phyloP scores from a whole-genome alignment of 2,329 filamentous ascomycete genomes.

The Microsporum audouinii region DNA sequence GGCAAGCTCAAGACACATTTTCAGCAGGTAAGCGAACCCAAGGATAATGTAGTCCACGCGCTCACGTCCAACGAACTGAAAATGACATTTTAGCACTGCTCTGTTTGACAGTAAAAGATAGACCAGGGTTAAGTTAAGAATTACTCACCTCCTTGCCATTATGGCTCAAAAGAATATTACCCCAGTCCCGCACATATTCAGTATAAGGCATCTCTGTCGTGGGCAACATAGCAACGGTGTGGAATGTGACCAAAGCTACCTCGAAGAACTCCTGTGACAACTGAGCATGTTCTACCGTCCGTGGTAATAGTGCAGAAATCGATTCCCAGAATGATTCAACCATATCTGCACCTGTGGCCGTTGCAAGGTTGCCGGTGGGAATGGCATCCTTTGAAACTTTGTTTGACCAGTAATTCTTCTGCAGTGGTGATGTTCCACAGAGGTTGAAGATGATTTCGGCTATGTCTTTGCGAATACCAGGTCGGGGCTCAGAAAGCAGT shows the following conservation, averaged over 20 bases:
- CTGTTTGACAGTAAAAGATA: not conserved
- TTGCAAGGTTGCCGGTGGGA: conserved; percentile 16
- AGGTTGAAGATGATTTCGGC: conserved; percentile 30
- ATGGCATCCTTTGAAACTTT: conserved; percentile 13
- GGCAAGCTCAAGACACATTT: conserved; percentile 32
- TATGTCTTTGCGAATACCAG: conserved; percentile 28
- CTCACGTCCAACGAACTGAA: conserved; percentile 37
- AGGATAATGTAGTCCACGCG: conserved; percentile 33
- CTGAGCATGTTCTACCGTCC: conserved; percentile 26
- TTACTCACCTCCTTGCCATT: conserved; percentile 31
- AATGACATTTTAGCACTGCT: conserved; percentile 15
- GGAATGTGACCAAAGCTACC: conserved; percentile 33
- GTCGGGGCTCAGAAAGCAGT: conserved; percentile 35
- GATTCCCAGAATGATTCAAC: conserved; percentile 37
- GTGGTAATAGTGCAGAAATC: conserved; percentile 31
- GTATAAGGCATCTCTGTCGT: conserved; percentile 28
- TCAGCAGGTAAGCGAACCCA: conserved; percentile 35
- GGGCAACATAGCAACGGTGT: conserved; percentile 31
- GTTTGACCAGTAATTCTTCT: conserved; percentile 20
- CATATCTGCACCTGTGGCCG: conserved; percentile 27
- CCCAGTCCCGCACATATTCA: conserved; percentile 36
- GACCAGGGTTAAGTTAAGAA: not conserved
- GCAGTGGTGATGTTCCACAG: conserved; percentile 24
- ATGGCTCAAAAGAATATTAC: conserved; percentile 32
- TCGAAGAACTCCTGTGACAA: conserved; percentile 39